Conservation (phyloP, 768 basidiomycete genomes). For the Galerina sulciceps region DNA sequence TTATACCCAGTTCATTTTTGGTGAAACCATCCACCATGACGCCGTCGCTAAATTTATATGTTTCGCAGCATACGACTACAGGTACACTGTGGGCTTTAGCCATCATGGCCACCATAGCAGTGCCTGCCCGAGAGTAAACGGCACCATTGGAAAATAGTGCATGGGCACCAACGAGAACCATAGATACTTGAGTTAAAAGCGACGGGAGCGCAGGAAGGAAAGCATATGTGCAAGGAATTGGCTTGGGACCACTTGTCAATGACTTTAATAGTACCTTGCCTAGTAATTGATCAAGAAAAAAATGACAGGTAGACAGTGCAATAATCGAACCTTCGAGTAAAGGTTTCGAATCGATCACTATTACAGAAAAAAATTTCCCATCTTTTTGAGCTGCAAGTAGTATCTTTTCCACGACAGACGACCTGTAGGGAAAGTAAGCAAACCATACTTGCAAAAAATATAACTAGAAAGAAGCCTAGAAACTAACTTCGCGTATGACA, state of each 20-base stretch:
- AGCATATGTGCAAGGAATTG: constrained; percentile 88
- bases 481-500: constrained; percentile 90
- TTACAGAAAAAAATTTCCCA: constrained; percentile 84
- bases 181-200: constrained; percentile 79
- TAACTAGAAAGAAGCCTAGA: neutral
- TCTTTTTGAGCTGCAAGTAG: constrained; percentile 75
- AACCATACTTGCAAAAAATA: neutral
- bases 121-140: constrained; percentile 92
- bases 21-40: constrained; percentile 94
- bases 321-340: constrained; percentile 76
- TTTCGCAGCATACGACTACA: constrained; percentile 96
- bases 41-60: constrained; percentile 96
- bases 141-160: constrained; percentile 95
- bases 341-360: constrained; percentile 94
- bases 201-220: constrained; percentile 87
- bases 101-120: constrained; percentile 96
- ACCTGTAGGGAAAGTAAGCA: constrained; percentile 48
- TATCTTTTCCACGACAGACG: constrained; percentile 92
- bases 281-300: constrained; percentile 29
- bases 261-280: constrained; percentile 80
- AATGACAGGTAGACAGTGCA: neutral
- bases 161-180: constrained; percentile 90
- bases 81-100: constrained; percentile 88
- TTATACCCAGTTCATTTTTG: constrained; percentile 91
- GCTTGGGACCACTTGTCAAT: constrained; percentile 58